Conservation (phyloP, 2,329 filamentous ascomycete species). For the Pyrenophora seminiperda region DNA sequence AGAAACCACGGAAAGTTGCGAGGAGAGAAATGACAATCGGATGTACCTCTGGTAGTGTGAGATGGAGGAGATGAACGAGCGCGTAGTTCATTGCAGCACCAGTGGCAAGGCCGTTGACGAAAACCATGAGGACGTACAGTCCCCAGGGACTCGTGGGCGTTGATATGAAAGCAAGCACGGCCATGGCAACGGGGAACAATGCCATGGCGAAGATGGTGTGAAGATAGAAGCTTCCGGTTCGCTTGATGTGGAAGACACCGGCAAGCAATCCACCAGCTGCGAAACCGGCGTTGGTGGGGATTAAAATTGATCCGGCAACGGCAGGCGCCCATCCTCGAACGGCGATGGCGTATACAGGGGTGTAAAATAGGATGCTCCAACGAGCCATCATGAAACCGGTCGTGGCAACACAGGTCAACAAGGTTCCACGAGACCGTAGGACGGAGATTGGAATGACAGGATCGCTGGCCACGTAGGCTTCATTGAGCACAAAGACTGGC, state of each 20-base stretch:
- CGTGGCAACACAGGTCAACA: constrained; percentile 75
- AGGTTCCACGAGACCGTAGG: constrained; percentile 70
- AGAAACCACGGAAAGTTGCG: constrained; percentile 80
- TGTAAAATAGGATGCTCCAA: constrained; percentile 81
- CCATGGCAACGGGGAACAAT: constrained; percentile 66
- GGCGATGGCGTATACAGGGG: constrained; percentile 78
- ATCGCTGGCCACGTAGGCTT: constrained; percentile 66
- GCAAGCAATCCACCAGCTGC: constrained; percentile 73
- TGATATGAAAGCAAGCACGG: constrained; percentile 62
- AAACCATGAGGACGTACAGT: constrained; percentile 65
- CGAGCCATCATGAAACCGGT: constrained; percentile 80
- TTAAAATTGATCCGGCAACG: constrained; percentile 73
- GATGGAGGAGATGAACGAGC: constrained; percentile 76
- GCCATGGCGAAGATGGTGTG: constrained; percentile 65
- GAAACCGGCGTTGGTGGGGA: constrained; percentile 83
- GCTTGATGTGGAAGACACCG: constrained; percentile 76
- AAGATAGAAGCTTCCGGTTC: constrained; percentile 73
- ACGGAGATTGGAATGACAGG: constrained; percentile 77
- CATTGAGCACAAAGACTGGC: constrained; percentile 63
- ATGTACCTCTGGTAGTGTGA: constrained; percentile 69
- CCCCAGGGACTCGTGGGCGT: constrained; percentile 57
- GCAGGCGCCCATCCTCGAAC: constrained; percentile 73
- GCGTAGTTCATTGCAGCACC: constrained; percentile 80
- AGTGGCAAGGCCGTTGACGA: constrained; percentile 73
- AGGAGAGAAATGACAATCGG: constrained; percentile 77